Base-by-base conservation (phyloP, 2,329 filamentous ascomycete genomes). In the Tolypocladium tropicale region DNA sequence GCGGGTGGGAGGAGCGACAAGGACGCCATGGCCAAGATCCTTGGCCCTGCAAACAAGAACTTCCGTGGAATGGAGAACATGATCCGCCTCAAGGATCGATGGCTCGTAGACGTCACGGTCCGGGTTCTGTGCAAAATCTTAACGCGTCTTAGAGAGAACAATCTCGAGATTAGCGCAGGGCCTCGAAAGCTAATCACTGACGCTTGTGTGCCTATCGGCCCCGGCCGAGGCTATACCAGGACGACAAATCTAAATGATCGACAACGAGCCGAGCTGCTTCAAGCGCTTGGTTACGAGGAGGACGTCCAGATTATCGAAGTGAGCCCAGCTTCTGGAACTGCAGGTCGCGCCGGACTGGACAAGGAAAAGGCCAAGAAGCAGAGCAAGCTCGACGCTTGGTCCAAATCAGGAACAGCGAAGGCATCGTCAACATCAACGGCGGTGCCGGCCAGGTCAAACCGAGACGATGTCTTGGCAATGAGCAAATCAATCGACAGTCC, bases 51-150 rank as follows among this genome's bases (percentile, higher is more conserved):
- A 11, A 74, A 73, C 37, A 67, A 73, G 30, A 69, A 74, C 53
- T 73, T 89, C 12, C 81, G 87, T 68, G 84, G 84, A 18, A 86
- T 96, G 72, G 86, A 88, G 39, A 90, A 88, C 67, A 96, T 95
- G 90, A 81, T 99, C 55, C 85, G 94, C 56, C 79, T 99, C 5
- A 88, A 93, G 60, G 94, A 99, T 68, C 80, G 84, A 55, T 96
- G 91, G 71, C 80, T 99, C 9, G 86, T 94, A 37, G 84, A 81
- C 58, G 90, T 90, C 41, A 86, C 93, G 16, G 90, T 95, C 52
- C 85, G 84, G 32, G 81, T 97, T 32, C 82, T 96, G 34, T 84
- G 85, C 63, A 95, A 95, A 68, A 85, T 99, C 57, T 79, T 99
- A 37, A 82, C 82, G 16, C 86, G 90, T 25, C 76, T 99, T n/a